phyloP scores from a whole-genome alignment of 2,329 filamentous ascomycete genomes.

The Fusarium sp. region DNA sequence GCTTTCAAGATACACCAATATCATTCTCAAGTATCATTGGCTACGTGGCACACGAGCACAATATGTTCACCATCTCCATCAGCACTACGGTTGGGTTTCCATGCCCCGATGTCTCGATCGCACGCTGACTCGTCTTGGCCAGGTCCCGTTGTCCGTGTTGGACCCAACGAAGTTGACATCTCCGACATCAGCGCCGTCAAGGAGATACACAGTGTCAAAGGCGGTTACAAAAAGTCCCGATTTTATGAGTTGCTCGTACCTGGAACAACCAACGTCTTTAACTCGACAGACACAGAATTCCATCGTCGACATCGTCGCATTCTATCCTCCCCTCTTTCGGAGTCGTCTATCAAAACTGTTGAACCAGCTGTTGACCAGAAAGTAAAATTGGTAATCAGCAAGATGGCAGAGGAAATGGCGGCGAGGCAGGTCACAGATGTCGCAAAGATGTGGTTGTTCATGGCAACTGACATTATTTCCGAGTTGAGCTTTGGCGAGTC shows the following conservation, averaged over 20 bases:
- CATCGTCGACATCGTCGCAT: constrained; percentile 1
- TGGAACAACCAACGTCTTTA: not conserved
- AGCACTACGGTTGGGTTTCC: not conserved
- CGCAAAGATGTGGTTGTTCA: not conserved
- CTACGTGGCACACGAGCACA: not conserved
- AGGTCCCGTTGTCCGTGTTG: constrained; percentile 10
- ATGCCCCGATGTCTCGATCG: not conserved
- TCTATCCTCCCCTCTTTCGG: not conserved
- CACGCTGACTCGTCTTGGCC: not conserved
- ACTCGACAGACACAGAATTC: not conserved
- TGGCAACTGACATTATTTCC: not conserved
- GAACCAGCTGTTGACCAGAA: not conserved
- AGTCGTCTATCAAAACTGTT: not conserved
- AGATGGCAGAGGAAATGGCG: not conserved
- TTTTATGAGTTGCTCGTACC: not conserved
- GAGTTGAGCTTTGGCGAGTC: not conserved
- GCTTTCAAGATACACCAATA: not conserved
- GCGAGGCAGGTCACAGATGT: not conserved
- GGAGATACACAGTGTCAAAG: constrained; percentile 9
- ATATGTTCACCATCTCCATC: not conserved
- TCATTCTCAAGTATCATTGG: not conserved
- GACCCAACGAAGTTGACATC: not conserved
- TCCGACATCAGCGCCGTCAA: constrained; percentile 4
- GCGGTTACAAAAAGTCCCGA: constrained; percentile 5
- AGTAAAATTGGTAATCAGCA: not conserved